phyloP scores from a whole-genome alignment of 148 eudicot genomes.

The Polygonum maritimum region DNA sequence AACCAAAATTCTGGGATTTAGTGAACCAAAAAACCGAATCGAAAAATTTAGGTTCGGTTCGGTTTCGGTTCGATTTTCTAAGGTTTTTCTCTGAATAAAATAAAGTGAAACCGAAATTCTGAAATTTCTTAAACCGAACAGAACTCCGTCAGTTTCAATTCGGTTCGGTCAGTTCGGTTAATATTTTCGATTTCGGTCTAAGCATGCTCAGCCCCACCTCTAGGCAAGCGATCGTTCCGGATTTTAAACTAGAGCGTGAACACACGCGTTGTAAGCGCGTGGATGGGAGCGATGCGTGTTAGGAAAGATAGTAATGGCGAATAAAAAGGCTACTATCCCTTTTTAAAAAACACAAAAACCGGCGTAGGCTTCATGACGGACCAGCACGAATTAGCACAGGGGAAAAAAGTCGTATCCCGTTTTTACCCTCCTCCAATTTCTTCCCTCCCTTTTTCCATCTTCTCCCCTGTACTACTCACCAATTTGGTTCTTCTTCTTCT shows the following conservation, averaged over 20 bases:
- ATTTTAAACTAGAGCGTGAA: neutral
- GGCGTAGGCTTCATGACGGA: constrained; percentile 5
- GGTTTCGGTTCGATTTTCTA: no score
- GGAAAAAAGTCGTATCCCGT: neutral
- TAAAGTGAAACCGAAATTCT: no score
- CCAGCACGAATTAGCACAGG: neutral
- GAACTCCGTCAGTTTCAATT: no score
- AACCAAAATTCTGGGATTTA: no score
- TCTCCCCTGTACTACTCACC: no score
- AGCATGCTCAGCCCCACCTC: no score
- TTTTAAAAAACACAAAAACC: neutral
- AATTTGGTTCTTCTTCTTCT: neutral
- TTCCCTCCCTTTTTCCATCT: neutral
- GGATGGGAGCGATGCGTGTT: neutral
- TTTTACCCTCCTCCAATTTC: neutral
- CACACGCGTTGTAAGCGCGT: constrained; percentile 4
- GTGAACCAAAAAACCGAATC: no score
- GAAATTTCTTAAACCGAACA: no score
- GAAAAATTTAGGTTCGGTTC: no score
- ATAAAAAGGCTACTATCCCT: neutral
- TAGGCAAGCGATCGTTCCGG: neutral
- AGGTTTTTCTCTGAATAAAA: no score
- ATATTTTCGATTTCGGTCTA: no score
- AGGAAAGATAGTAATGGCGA: neutral
- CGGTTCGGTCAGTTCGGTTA: no score